Conservation (phyloP, 192 early-diverging fungal genomes). For the Dispira simplex region DNA sequence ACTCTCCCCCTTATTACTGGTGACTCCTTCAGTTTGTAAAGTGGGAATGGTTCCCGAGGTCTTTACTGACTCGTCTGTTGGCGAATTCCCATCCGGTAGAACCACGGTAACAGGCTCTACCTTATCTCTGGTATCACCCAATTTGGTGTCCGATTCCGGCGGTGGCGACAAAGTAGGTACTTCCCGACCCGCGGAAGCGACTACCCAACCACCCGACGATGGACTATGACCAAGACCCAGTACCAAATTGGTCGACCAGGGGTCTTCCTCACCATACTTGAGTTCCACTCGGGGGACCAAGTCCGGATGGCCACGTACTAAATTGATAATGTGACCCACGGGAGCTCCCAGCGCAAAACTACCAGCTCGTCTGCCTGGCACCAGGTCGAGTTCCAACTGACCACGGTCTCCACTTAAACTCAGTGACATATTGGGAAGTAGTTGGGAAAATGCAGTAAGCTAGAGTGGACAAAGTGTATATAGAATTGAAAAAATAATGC, state of each 20-base stretch:
- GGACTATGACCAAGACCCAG: slow-evolving; percentile 2
- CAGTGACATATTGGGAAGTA: slow-evolving; percentile 4
- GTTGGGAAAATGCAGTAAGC: too few species aligned
- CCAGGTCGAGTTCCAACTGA: slow-evolving; percentile 14
- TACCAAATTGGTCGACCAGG: slow-evolving; percentile 13
- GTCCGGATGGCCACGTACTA: slow-evolving; percentile 29
- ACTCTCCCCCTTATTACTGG: too few species aligned
- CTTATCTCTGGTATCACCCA: too few species aligned
- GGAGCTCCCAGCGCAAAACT: slow-evolving; percentile 31
- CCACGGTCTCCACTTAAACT: slow-evolving; percentile 9
- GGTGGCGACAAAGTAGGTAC: too few species aligned
- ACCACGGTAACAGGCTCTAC: too few species aligned
- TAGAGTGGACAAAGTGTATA: too few species aligned
- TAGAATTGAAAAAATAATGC: too few species aligned
- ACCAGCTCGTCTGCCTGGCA: slow-evolving; percentile 15
- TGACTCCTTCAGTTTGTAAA: too few species aligned
- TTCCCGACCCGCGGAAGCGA: slow-evolving; percentile 20
- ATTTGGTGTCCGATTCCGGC: slow-evolving; percentile 25
- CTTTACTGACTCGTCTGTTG: too few species aligned
- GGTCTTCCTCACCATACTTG: slow-evolving; percentile 37
- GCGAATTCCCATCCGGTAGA: too few species aligned
- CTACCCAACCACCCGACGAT: too few species aligned
- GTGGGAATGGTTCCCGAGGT: too few species aligned
- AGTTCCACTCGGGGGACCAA: slow-evolving; percentile 41
- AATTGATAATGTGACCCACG: slow-evolving; percentile 38